Base-by-base conservation (phyloP, 805 yeast genomes). In the Candida anglica region DNA sequence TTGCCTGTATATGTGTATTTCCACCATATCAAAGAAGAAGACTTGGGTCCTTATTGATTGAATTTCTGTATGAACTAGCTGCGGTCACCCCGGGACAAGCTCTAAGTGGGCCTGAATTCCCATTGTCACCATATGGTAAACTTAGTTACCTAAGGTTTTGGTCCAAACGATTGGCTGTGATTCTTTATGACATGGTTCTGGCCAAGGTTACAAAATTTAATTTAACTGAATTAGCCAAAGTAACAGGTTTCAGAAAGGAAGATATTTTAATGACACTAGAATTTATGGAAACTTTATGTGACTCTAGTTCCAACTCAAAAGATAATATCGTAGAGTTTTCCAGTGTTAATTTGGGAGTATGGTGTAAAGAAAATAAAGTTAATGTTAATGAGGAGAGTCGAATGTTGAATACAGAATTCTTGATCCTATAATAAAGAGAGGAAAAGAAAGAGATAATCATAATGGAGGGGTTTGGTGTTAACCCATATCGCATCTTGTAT, bases 81-180 rank as follows among this genome's bases (percentile, higher is more conserved):
- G 63, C 41, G 27, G 38, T 46, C 11, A 60, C 75, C 25, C 71
- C 70, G 11, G 85, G 84, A 27, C 77, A 75, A 19, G 46, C 65
- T 15, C 57, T 75, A 2, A 87, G 96, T 39, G 95, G 97, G 0
- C 98, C 98, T 0, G 98, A 93, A 53, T 73, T 79, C 43, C 98
- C 98, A 1, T 61, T 93, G 7, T 84, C 95, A 5, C 81, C 82
- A 0, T 84, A 79, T 56, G 98, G 98, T 0, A 69, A 71, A 33
- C 61, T 75, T 7, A 75, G 89, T 5, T 93, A 88, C 50, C 50
- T 84, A 14, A 61, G 72, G 11, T 89, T 75, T 57, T 93, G 98
- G 98, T 66, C 83, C 5, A 66, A 71, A 30, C 50, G 46, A 28
- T 38, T 66, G 7, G 58, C 65, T 6, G 22, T 40, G 20, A 23